Base-by-base conservation (phyloP, 371 early-diverging fungal species). In the Gilbertella persicaria region DNA sequence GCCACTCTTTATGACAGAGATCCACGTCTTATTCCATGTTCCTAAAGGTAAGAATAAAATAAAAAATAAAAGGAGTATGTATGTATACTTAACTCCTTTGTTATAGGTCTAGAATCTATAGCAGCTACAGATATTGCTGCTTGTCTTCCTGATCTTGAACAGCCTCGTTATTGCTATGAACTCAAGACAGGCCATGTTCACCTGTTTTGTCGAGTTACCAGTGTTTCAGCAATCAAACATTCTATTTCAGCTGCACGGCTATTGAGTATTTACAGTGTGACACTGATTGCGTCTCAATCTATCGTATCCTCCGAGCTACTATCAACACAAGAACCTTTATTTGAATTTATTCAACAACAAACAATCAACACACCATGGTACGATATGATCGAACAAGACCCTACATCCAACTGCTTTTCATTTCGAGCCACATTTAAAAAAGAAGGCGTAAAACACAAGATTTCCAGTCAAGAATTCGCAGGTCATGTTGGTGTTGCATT, bases 351-450 rank as follows among this genome's bases (percentile, higher is more conserved):
- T 16, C 21, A 33, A 3, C 35, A 58, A 25, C 46, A 50, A 20
- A 64, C 73, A 6, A 38, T 30, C 13, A 13, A 21, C 14, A 50
- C 59, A 12, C 29, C 45, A 0, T 73, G 70, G 67, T 36, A 47
- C 24, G 33, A n/a, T 13, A 19, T 55, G 17, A 23, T 61, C 19
- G 21, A 25, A 35, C 38, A 53, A 1, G 29, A 30, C 14, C n/a
- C 38, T 43, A 9, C 33, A 50, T 9, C 4, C 49, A 17, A 37
- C 41, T 0, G 58, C 64, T 1, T 39, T 5, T 35, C 52, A 16
- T 75, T 75, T 47, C 62, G 75, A 29, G 75, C 69, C 9, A 75
- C 72, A 0, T 75, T 75, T 48, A 51, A 59, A 47, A 75, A 75
- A 35, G 67, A 50, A 1, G 44, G 52, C 3, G 17, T 71, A 10